phyloP scores from a whole-genome alignment of 2,329 filamentous ascomycete genomes.

The Colletotrichum euphorbiae region DNA sequence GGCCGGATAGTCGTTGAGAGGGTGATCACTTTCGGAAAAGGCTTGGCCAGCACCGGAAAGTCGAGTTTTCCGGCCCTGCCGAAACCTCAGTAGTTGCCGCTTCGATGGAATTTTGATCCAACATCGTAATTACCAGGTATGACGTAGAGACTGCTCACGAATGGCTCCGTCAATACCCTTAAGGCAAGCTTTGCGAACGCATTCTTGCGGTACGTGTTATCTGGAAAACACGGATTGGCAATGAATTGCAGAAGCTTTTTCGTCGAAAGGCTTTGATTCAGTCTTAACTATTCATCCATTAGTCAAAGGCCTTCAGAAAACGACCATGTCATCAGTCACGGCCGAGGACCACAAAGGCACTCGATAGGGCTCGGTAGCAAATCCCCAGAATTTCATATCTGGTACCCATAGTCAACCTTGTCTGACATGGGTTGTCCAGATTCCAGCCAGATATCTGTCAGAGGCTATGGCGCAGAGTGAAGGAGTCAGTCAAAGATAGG shows the following conservation, averaged over 20 bases:
- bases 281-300: background rate
- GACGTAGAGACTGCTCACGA: constrained; percentile 9
- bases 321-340: background rate
- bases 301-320: background rate
- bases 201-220: background rate
- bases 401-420: background rate
- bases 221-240: background rate
- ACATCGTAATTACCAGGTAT: background rate
- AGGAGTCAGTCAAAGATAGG: no score
- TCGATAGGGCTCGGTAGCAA: background rate
- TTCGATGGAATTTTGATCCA: background rate
- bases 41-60: background rate
- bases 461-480: no score
- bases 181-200: background rate
- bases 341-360: constrained; percentile 8
- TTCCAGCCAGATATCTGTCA: background rate
- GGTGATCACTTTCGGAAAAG: background rate
- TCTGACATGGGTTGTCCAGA: background rate
- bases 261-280: background rate
- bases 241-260: background rate
- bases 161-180: background rate
- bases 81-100: background rate
- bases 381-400: background rate
- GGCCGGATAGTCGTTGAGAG: background rate
- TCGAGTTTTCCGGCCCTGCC: background rate